phyloP scores from a whole-genome alignment of 108 stramenopile species.

The Hondaea fermentalgiana region DNA sequence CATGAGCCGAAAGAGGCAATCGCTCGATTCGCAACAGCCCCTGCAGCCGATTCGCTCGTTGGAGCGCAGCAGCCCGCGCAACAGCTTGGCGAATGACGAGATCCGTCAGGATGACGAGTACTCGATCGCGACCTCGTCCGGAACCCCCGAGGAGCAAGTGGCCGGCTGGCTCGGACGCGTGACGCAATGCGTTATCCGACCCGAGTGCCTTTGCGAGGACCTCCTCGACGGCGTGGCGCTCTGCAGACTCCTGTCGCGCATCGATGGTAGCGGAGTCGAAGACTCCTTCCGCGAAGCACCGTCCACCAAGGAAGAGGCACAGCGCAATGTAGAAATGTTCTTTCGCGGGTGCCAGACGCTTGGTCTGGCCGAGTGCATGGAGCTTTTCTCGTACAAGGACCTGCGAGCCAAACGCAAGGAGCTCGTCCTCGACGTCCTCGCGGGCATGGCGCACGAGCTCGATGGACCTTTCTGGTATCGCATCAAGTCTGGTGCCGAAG shows the following conservation, averaged over 20 bases:
- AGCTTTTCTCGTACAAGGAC: background rate
- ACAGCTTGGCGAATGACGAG: background rate
- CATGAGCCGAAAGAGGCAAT: too few relatives aligned
- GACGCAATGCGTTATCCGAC: background rate
- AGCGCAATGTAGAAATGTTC: background rate
- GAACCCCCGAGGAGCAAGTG: background rate
- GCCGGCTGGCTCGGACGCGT: background rate
- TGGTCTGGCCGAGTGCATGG: background rate
- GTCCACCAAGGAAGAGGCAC: background rate
- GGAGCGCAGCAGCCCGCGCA: background rate
- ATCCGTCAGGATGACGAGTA: background rate
- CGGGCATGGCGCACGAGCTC: background rate
- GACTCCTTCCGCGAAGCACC: background rate
- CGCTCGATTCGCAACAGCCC: too few relatives aligned
- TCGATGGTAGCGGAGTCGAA: background rate
- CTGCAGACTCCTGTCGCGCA: background rate
- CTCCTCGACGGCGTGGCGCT: background rate
- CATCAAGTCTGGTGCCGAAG: background rate
- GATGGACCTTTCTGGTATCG: background rate
- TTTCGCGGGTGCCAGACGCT: background rate
- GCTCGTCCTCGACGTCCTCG: background rate
- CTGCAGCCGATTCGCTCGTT: too few relatives aligned
- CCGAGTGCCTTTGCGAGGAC: background rate
- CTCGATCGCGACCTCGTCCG: background rate
- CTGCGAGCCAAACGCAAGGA: background rate